phyloP scores from a whole-genome alignment of 2,329 filamentous ascomycete species.

The Sporothrix phasma region DNA sequence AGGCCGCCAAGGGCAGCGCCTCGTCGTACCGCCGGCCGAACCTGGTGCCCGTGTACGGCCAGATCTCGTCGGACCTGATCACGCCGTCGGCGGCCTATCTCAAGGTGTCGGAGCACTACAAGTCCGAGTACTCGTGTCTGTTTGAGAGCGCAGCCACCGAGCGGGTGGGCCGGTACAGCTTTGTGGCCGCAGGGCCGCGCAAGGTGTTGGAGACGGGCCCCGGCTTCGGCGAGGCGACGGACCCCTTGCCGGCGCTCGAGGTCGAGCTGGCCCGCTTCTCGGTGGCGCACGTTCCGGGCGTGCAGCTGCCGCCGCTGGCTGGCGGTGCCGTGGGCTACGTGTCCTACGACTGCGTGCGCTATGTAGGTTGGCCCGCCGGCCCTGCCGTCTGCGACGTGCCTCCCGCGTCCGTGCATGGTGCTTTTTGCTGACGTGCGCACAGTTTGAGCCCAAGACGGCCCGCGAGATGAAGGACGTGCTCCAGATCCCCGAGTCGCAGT shows the following conservation, averaged over 20 bases:
- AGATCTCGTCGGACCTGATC: constrained; percentile 63
- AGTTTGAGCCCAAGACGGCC: constrained; percentile 96
- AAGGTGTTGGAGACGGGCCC: constrained; percentile 82
- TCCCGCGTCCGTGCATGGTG: not conserved
- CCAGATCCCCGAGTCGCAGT: constrained; percentile 82
- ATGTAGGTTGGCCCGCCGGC: constrained; percentile 35
- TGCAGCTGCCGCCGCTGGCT: constrained; percentile 75
- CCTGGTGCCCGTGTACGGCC: constrained; percentile 22
- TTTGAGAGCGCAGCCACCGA: constrained; percentile 91
- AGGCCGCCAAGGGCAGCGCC: constrained; percentile 13
- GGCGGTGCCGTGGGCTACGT: constrained; percentile 95
- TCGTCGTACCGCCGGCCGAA: constrained; percentile 17
- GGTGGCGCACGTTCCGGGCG: constrained; percentile 71
- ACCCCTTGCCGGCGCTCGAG: constrained; percentile 77
- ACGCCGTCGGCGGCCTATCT: constrained; percentile 94
- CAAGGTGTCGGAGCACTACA: constrained; percentile 68
- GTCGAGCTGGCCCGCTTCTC: constrained; percentile 67
- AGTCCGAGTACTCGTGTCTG: constrained; percentile 66
- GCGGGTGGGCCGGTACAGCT: constrained; percentile 89
- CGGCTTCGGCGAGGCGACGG: constrained; percentile 72
- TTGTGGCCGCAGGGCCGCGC: constrained; percentile 61
- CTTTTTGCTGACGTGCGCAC: not conserved
- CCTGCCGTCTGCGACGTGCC: not conserved
- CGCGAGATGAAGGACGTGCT: constrained; percentile 81
- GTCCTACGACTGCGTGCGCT: constrained; percentile 83